Evolutionary conservation across 225 moss, liverwort and hornwort species (phyloP).

Genomic region (Sphagnum contortum): DNA sequence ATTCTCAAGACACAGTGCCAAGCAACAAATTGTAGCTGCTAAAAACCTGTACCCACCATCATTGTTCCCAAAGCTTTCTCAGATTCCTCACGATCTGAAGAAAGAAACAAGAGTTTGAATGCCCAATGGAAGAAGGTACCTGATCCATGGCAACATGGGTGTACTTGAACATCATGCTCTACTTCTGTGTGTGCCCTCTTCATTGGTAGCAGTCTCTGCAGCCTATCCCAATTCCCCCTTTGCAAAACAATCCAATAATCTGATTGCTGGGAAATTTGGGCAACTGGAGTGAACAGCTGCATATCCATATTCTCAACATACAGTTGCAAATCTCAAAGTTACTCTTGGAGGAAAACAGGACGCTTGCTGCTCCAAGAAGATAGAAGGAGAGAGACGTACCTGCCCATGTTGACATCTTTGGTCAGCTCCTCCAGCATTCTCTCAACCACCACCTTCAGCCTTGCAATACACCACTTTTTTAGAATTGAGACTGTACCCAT

Average conservation of each 20-base stretch:
- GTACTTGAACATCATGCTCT: constrained; percentile 81
- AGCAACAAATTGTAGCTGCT: constrained; percentile 65
- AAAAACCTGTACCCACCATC: constrained; percentile 32
- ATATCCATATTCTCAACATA: too few species aligned
- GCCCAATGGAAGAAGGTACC: constrained; percentile 9
- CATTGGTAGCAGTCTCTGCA: constrained; percentile 73
- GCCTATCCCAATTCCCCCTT: constrained; percentile 14
- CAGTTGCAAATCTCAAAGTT: too few species aligned
- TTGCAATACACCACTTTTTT: constrained; percentile 21
- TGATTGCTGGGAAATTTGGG: too few species aligned
- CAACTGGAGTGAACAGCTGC: too few species aligned
- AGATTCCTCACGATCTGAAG: too few species aligned
- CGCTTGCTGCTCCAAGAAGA: background rate
- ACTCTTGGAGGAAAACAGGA: too few species aligned
- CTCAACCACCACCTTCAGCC: constrained; percentile 84
- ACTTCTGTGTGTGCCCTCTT: constrained; percentile 73
- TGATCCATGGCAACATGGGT: constrained; percentile 86
- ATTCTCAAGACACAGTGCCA: constrained; percentile 51
- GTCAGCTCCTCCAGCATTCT: constrained; percentile 83
- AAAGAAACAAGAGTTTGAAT: background rate
- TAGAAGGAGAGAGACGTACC: constrained; percentile 19
- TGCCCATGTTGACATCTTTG: constrained; percentile 74
- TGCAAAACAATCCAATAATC: too few species aligned
- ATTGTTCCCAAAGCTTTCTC: too few species aligned
- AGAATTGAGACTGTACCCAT: too few species aligned